These are phyloP conservation scores for Saccharomycopsis phalli DNA, from an alignment of 1,139 yeast species.

Conservation along the genomic window DNA sequence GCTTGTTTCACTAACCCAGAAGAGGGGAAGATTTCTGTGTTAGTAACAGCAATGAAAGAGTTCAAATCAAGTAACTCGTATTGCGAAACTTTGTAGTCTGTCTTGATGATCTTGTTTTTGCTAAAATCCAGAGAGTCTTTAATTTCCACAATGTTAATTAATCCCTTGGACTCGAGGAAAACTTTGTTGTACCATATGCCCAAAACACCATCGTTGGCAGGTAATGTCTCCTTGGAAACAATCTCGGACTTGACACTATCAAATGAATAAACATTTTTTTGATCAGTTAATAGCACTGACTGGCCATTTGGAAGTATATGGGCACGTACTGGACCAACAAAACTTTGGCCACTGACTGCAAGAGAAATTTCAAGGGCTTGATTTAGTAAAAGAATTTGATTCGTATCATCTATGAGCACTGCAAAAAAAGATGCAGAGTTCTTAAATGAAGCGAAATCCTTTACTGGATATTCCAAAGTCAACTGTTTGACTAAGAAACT, in stretches of 20 bases:
- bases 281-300: constrained; percentile 4
- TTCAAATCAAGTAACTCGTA: constrained; percentile 14
- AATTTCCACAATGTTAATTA: constrained; percentile 13
- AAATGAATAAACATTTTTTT: neutral
- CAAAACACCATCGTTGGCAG: constrained; percentile 13
- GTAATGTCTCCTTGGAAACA: neutral
- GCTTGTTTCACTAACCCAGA: neutral
- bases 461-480: neutral
- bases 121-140: neutral
- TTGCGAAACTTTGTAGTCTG: constrained; percentile 4
- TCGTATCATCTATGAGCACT: neutral
- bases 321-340: no score
- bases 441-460: neutral
- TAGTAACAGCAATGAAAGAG: constrained; percentile 8
- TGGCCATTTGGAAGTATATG: neutral
- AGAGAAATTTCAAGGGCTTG: neutral
- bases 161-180: constrained; percentile 16
- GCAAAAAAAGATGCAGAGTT: neutral
- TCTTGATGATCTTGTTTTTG: constrained; percentile 1
- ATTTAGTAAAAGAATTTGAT: neutral
- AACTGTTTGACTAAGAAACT: constrained; percentile 20
- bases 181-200: constrained; percentile 20
- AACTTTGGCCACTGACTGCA: no score
- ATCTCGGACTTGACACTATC: neutral
- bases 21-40: constrained; percentile 14